Evolutionary conservation across 805 yeast genomes (phyloP), one percentile per base, ranked within the genome.

Genomic region (Candida pseudoglaebosa): DNA sequence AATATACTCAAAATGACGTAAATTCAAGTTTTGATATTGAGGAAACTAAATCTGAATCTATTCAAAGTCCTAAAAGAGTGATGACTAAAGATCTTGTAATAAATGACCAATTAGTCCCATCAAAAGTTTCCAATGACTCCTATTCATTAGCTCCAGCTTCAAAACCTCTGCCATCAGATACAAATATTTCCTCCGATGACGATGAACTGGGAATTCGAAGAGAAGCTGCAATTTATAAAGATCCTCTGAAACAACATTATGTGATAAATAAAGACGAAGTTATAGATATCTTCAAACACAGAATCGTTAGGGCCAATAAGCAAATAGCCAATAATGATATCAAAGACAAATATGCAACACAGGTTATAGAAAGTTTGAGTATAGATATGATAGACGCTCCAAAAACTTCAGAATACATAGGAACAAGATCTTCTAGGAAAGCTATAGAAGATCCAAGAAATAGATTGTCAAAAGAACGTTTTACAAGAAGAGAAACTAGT

Each of bases 371-470:
- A 39, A 46, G 42, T 21, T 42, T 56, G 12, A 46, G 40, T 18
- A 56, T 56, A 14, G 53, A 49, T 33, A 56, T 56, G 61, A 55
- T 51, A 4, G 52, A 50, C 35, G 41, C 39, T 21, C 43, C 46
- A n/a, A 29, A 30, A 13, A 15, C 36, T 12, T 41, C 32, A 20
- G 39, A 19, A 10, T 29, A 43, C 17, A 40, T 50, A 36, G 39
- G 32, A 4, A 41, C 36, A 18, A 40, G 49, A 34, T 24, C 36
- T 17, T 38, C 43, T 9, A 40, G 36, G 12, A 29, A 29, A 34
- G 24, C 22, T 32, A n/a, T 20, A 8, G 37, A 30, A 24, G 21
- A 14, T n/a, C n/a, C 33, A n/a, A 19, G 32, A 14, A 22, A 22
- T 12, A 22, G 17, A 10, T 16, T 15, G 24, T 13, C 13, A 21